A percentile compares a stretch with the other conserved stretches of the same genome.
Conservation (phyloP, 1,139 yeast genomes). For the Yamadazyma mexicana region DNA sequence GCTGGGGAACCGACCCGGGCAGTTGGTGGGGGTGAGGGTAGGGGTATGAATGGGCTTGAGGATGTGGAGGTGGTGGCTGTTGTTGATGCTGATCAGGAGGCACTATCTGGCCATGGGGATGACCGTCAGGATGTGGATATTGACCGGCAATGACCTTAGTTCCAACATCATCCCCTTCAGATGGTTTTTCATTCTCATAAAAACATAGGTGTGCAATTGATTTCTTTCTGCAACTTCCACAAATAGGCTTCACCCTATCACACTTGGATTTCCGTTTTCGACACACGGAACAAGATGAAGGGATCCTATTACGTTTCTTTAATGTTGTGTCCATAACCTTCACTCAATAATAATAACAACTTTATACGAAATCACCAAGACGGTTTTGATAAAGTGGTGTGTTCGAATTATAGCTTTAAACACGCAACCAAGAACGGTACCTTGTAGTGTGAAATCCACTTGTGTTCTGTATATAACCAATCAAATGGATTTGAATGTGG, state of each 20-base stretch:
- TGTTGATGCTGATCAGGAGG: neutral
- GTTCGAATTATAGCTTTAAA: no score
- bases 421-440: no score
- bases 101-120: neutral
- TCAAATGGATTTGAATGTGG: no score
- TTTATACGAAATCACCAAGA: no score
- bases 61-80: neutral
- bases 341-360: no score
- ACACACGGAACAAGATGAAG: slow-evolving; percentile 49
- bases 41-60: neutral
- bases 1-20: neutral
- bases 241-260: slow-evolving; percentile 67
- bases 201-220: slow-evolving; percentile 74
- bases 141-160: neutral
- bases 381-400: no score
- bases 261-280: slow-evolving; percentile 51
- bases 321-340: slow-evolving; percentile 20
- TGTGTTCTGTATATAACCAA: no score
- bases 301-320: slow-evolving; percentile 41
- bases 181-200: slow-evolving; percentile 45
- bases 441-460: no score
- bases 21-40: neutral
- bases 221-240: slow-evolving; percentile 70
- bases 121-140: neutral
- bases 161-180: neutral